Base-by-base conservation (phyloP, 495 filamentous ascomycete species). In the Arthonia radiata region DNA sequence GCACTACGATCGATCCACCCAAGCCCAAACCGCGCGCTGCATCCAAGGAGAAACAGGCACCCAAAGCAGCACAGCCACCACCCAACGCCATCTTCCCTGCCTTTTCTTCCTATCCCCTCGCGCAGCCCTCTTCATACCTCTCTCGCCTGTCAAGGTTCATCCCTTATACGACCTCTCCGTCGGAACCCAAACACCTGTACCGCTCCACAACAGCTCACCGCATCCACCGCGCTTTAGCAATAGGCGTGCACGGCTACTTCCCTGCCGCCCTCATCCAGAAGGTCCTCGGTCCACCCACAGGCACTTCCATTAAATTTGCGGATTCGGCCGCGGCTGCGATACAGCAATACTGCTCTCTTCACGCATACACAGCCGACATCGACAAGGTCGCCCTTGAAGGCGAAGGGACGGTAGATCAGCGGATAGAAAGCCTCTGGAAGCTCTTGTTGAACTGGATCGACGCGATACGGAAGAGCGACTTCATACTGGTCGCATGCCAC, bases 351-450 rank as follows among this genome's bases (percentile, higher is more conserved):
- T 61, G 71, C 1, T 64, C 74, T 23, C 51, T 53, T 25, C 64
- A 38, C 19, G 62, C 64, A 17, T 70, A 70, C 21, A 51, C 55
- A 3, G 63, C 61, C 32, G 56, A 66, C 10, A 73, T 97, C 26
- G 80, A 90, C 37, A 91, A 89, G 38, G 71, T 94, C 4, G 79
- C 86, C 10, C 57, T 97, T 3, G 86, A 94, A 54, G 86, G 86
- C n/a, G 86, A 97, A 51, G 86, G 86, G n/a, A 78, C 73, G 42
- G 86, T 97, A 17, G 60, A 63, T 3, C 81, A 94, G 28, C 64
- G 86, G 12, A 79, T 94, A 2, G 73, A 82, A 30, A 66, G 80
- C 26, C 54, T 97, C 3, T 97, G 86, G 86, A 92, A 86, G 43
- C 55, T 94, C 2, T 50, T 93, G 15, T 52, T 93, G 15, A 94